These are phyloP conservation scores for Letharia columbiana DNA, from an alignment of 495 filamentous ascomycete species.

Conservation along the genomic window DNA sequence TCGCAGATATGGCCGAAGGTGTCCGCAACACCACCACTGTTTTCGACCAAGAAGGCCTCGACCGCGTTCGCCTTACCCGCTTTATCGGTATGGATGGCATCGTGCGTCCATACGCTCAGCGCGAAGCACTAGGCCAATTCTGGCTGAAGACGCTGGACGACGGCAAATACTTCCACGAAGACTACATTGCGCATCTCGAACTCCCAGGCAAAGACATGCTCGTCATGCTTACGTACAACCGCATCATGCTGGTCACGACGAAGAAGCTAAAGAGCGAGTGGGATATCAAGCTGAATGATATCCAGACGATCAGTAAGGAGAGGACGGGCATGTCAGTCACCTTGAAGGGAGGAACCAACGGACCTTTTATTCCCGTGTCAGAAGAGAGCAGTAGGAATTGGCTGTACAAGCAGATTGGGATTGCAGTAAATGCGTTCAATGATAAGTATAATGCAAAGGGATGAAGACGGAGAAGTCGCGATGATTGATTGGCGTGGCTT, in stretches of 20 bases:
- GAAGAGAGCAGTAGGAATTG: conserved; percentile 85
- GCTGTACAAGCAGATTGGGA: conserved; percentile 65
- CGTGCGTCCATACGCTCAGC: conserved; percentile 89
- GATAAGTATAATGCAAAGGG: conserved; percentile 59
- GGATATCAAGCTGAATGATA: conserved; percentile 91
- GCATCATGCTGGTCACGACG: conserved; percentile 82
- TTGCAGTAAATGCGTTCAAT: conserved; percentile 64
- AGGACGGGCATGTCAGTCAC: conserved; percentile 84
- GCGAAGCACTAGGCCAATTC: conserved; percentile 93
- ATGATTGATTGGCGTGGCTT: background rate
- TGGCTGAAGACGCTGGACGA: conserved; percentile 98
- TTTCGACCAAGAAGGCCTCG: conserved; percentile 87
- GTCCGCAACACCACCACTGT: conserved; percentile 98
- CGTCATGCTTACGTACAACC: conserved; percentile 86
- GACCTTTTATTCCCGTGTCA: conserved; percentile 87
- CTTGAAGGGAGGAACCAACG: conserved; percentile 81
- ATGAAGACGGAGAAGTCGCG: conserved; percentile 21
- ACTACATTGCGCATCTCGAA: conserved; percentile 94
- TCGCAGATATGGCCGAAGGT: conserved; percentile 73
- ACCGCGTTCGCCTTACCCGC: conserved; percentile 83
- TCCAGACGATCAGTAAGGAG: conserved; percentile 96
- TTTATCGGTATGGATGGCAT: conserved; percentile 89
- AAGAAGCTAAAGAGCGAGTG: conserved; percentile 81
- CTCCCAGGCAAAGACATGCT: conserved; percentile 84
- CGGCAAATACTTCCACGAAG: conserved; percentile 93